Percentiles rank a stretch among this genome's conserved stretches.
Conservation (phyloP, 805 yeast genomes). For the Candida montana region DNA sequence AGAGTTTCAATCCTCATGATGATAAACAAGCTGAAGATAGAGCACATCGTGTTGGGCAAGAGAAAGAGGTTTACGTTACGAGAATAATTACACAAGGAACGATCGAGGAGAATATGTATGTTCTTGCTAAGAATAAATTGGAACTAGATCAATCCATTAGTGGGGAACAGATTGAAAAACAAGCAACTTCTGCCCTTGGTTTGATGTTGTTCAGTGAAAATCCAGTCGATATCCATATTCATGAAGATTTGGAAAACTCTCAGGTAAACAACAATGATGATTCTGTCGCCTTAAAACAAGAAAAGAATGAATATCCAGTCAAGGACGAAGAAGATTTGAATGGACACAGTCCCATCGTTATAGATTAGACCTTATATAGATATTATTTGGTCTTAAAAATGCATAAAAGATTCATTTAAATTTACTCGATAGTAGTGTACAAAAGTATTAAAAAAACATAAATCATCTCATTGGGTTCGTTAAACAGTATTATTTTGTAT, state of each 20-base stretch:
- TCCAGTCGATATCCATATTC: conserved; percentile 29
- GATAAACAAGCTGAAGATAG: conserved; percentile 98
- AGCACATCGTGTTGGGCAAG: conserved; percentile 96
- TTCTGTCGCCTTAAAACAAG: too few relatives aligned
- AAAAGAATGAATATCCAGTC: neutral
- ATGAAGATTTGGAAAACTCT: conserved; percentile 1
- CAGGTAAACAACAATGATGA: neutral
- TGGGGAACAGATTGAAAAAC: conserved; percentile 26
- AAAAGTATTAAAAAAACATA: neutral
- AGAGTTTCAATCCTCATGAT: conserved; percentile 96
- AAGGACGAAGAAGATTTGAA: neutral
- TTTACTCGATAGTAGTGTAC: neutral
- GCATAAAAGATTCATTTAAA: too few relatives aligned
- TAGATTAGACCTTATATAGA: conserved; percentile 3
- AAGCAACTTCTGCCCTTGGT: conserved; percentile 29
- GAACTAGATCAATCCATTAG: conserved; percentile 58
- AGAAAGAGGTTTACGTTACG: conserved; percentile 72
- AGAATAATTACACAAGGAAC: conserved; percentile 69
- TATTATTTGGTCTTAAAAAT: too few relatives aligned
- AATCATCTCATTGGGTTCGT: neutral
- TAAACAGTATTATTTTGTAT: neutral
- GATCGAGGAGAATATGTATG: conserved; percentile 84
- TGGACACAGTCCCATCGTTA: conserved; percentile 1
- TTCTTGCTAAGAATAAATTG: conserved; percentile 83
- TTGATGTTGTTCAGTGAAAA: conserved; percentile 35